These are phyloP conservation scores for cucumber (Cucumis sativus) DNA, from an alignment of 306 rosid species.

Conservation along the genomic window DNA sequence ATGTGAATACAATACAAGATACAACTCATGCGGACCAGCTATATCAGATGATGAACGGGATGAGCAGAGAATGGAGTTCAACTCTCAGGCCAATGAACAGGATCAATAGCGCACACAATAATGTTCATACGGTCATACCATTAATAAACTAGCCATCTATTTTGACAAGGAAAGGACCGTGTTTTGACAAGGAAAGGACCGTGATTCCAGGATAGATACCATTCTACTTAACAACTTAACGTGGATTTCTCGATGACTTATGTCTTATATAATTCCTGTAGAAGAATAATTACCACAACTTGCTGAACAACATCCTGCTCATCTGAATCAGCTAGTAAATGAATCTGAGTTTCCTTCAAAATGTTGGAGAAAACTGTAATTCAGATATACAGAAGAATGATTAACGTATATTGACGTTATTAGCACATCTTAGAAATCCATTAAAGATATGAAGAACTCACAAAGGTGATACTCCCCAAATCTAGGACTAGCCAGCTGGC, in stretches of 20 bases:
- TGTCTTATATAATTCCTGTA: background rate
- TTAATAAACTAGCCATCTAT: background rate
- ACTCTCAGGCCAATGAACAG: background rate
- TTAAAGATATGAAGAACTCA: slow-evolving; percentile 27
- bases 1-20: background rate
- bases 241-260: background rate
- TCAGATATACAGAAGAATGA: slow-evolving; percentile 37
- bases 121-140: background rate
- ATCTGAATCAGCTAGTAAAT: slow-evolving; percentile 81
- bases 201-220: background rate
- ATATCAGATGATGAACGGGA: background rate
- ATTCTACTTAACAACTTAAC: background rate
- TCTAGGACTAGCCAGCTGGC: slow-evolving; percentile 69
- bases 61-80: slow-evolving; percentile 7
- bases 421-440: background rate
- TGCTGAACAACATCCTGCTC: slow-evolving; percentile 93
- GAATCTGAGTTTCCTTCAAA: slow-evolving; percentile 90
- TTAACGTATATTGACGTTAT: slow-evolving; percentile 18
- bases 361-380: slow-evolving; percentile 96
- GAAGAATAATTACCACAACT: slow-evolving; percentile 58
- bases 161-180: background rate
- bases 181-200: background rate
- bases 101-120: background rate
- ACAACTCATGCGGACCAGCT: background rate
- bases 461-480: slow-evolving; percentile 92